These are phyloP conservation scores for Arthrobotrys sinensis DNA, from an alignment of 2,329 filamentous ascomycete genomes.

Conservation along the genomic window DNA sequence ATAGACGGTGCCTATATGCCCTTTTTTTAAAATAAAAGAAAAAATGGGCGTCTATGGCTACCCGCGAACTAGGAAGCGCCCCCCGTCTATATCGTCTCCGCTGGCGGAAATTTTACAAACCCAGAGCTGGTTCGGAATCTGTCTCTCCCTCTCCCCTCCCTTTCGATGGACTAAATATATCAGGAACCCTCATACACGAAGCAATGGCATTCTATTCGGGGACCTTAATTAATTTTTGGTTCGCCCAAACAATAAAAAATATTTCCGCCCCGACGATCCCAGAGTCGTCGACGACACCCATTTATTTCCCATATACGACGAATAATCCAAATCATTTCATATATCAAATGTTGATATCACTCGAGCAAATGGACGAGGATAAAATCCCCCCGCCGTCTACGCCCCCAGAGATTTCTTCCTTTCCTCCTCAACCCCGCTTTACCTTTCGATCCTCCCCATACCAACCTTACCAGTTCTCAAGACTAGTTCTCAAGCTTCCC, in stretches of 20 bases:
- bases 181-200: not conserved
- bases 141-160: not conserved
- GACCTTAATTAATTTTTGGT: not conserved
- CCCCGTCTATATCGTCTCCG: not conserved
- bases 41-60: not conserved
- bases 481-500: conserved; percentile 1
- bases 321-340: conserved; percentile 43
- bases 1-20: not conserved
- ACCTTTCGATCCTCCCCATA: conserved; percentile 40
- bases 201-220: not conserved
- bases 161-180: not conserved
- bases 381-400: conserved; percentile 13
- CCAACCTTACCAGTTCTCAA: conserved; percentile 22
- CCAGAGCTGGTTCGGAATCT: not conserved
- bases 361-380: conserved; percentile 3
- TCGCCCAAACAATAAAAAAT: not conserved
- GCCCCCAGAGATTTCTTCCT: conserved; percentile 3
- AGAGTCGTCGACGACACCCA: not conserved
- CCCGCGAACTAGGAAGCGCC: not conserved
- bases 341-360: conserved; percentile 30
- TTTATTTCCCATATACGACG: not conserved
- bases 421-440: conserved; percentile 28
- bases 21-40: not conserved
- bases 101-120: not conserved
- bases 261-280: not conserved